Evolutionary conservation across 2,329 filamentous ascomycete species (phyloP), one percentile per base, ranked within the genome.

Genomic region (Aspergillus sp.): DNA sequence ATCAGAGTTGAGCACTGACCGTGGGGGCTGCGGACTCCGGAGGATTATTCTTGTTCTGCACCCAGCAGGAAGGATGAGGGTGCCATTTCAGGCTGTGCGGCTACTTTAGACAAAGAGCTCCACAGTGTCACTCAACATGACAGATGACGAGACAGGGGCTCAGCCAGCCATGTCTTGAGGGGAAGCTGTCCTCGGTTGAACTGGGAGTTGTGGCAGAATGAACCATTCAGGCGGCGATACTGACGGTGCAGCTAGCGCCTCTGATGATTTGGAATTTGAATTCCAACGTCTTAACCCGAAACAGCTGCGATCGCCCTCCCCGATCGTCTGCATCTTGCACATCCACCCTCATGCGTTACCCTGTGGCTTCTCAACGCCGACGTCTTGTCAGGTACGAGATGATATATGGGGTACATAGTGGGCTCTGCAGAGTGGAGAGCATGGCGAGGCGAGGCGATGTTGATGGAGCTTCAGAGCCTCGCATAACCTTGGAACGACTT

Each of bases 231-330:
- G 64, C 62, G 67, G 64, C 54, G 66, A 51, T 51, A 53, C 64
- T 69, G 68, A 68, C 68, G 65, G 68, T 61, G 57, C 48, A 60
- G 51, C 56, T 66, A 64, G 64, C 60, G 62, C 43, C 41, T 55
- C 49, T 62, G 46, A 64, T 53, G 59, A 70, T 70, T 70, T 69
- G 66, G 60, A 70, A 70, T 70, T 68, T 60, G 59, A 59, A 61
- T 69, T 64, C 63, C 31, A 54, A 54, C 56, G 58, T 57, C 19
- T 58, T 51, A 63, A 64, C 67, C 59, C 13, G 30, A 38, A 31
- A 17, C 15, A 59, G 68, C 34, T 59, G 51, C 13, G 68, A 69
- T 69, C 65, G 45, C 45, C n/a, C 34, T 41, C 15, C 31, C 31
- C 34, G 34, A 41, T 41, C 34, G 34, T 41, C 34, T 41, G 11